Percentiles rank a stretch among this genome's conserved stretches.
These are phyloP conservation scores for Xylariales sp. DNA, from an alignment of 2,329 filamentous ascomycete genomes.

Conservation along the genomic window DNA sequence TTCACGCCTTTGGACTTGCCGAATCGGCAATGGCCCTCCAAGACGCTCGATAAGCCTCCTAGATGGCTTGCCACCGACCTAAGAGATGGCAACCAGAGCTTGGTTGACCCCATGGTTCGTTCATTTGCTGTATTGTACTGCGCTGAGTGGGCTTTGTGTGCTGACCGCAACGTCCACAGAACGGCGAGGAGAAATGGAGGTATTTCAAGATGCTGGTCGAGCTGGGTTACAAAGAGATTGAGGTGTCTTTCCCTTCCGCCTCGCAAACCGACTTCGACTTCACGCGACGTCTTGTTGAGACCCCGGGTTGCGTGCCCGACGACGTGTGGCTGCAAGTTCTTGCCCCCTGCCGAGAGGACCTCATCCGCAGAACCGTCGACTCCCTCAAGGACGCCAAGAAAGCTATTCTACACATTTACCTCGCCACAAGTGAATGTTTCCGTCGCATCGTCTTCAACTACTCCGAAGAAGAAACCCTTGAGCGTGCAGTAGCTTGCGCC, in stretches of 20 bases:
- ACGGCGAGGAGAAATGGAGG: slow-evolving; percentile 91
- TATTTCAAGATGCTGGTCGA: slow-evolving; percentile 96
- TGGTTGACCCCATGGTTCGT: slow-evolving; percentile 90
- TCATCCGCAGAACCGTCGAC: slow-evolving; percentile 90
- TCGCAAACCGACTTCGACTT: slow-evolving; percentile 98
- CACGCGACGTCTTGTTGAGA: slow-evolving; percentile 85
- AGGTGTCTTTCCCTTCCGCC: slow-evolving; percentile 94
- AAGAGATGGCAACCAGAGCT: slow-evolving; percentile 92
- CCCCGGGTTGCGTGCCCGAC: slow-evolving; percentile 83
- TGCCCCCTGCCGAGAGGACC: slow-evolving; percentile 89
- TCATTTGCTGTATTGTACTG: background rate
- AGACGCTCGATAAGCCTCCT: slow-evolving; percentile 83
- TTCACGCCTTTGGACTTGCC: slow-evolving; percentile 75
- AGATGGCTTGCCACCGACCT: slow-evolving; percentile 91
- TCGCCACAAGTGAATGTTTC: slow-evolving; percentile 97
- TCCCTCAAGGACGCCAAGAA: slow-evolving; percentile 91
- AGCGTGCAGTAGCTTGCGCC: slow-evolving; percentile 85
- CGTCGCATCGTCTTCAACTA: slow-evolving; percentile 90
- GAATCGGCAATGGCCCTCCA: slow-evolving; percentile 85
- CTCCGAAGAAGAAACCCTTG: slow-evolving; percentile 82
- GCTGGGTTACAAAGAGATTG: slow-evolving; percentile 97
- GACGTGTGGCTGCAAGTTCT: slow-evolving; percentile 94
- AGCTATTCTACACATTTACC: slow-evolving; percentile 93
- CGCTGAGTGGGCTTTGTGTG: background rate
- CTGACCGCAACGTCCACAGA: slow-evolving; percentile 61